Conservation (phyloP, 2,329 filamentous ascomycete genomes). For the Fusarium sp. region DNA sequence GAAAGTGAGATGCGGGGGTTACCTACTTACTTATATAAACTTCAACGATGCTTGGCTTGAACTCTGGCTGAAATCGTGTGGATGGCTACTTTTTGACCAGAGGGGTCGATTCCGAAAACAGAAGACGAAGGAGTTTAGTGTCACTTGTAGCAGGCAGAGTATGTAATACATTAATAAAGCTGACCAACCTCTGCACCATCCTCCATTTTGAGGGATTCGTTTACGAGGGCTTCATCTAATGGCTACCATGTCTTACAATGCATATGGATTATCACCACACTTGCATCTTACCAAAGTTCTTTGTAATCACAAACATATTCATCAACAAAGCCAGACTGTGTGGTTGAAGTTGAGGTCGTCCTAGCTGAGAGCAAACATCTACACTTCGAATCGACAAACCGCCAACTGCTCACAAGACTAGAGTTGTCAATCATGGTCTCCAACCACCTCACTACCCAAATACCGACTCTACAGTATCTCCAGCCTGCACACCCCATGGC, state of each 20-base stretch:
- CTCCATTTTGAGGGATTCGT: neutral
- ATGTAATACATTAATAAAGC: neutral
- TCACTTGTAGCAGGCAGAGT: neutral
- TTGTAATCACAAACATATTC: no score
- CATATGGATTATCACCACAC: no score
- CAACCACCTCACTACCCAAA: neutral
- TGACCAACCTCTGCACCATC: constrained; percentile 4
- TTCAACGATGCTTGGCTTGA: constrained; percentile 24
- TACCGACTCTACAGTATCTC: neutral
- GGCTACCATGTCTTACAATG: no score
- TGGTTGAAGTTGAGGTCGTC: no score
- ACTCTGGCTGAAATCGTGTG: constrained; percentile 22
- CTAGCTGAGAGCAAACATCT: no score
- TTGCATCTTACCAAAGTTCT: no score
- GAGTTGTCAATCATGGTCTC: neutral
- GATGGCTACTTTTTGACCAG: constrained; percentile 25
- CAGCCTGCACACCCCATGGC: neutral
- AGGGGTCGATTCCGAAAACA: constrained; percentile 23
- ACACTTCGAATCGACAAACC: no score
- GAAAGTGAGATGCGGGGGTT: constrained; percentile 21
- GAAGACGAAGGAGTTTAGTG: neutral
- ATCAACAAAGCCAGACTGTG: no score
- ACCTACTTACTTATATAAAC: constrained; percentile 26
- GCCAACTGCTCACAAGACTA: no score
- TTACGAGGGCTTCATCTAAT: neutral